A percentile compares a stretch with the other conserved stretches of the same genome.
Conservation (phyloP, 441 rosid genomes). For the Biscutella auriculata region DNA sequence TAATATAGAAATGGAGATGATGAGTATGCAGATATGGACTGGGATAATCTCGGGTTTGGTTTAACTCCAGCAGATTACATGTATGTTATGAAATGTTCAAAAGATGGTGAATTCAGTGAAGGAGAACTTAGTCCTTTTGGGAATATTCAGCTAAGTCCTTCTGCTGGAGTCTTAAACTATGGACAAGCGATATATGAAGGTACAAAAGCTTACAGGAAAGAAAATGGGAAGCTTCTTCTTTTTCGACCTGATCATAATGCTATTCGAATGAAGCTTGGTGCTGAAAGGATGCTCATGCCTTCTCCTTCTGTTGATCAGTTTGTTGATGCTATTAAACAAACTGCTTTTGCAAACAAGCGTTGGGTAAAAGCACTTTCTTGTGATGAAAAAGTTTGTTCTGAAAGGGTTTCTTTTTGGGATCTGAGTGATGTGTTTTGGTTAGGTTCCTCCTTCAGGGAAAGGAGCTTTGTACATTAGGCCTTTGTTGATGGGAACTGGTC, state of each 20-base stretch:
- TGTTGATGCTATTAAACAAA: constrained; percentile 53
- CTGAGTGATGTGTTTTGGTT: constrained; percentile 11
- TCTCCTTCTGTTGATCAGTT: constrained; percentile 66
- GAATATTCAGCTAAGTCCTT: constrained; percentile 66
- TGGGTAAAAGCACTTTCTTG: constrained; percentile 42
- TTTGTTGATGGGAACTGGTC: constrained; percentile 75
- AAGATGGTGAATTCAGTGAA: constrained; percentile 31
- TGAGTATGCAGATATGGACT: constrained; percentile 62
- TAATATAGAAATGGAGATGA: constrained; percentile 25
- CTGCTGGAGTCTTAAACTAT: constrained; percentile 71
- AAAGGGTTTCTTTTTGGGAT: not conserved
- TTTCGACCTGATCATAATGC: constrained; percentile 74
- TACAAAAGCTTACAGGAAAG: constrained; percentile 57
- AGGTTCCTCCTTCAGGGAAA: constrained; percentile 88
- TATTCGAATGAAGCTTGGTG: constrained; percentile 49
- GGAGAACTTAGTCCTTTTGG: constrained; percentile 47
- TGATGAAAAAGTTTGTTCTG: not conserved
- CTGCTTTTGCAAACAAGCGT: constrained; percentile 52
- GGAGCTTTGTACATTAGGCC: constrained; percentile 82
- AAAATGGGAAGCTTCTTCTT: constrained; percentile 46
- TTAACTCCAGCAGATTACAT: constrained; percentile 59
- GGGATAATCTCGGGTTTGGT: constrained; percentile 84
- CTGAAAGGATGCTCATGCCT: constrained; percentile 82
- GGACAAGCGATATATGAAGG: constrained; percentile 90
- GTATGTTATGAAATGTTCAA: constrained; percentile 50